Evolutionary conservation across 805 yeast species (phyloP).

Genomic region (Yamadazyma takamatsuzukensis): DNA sequence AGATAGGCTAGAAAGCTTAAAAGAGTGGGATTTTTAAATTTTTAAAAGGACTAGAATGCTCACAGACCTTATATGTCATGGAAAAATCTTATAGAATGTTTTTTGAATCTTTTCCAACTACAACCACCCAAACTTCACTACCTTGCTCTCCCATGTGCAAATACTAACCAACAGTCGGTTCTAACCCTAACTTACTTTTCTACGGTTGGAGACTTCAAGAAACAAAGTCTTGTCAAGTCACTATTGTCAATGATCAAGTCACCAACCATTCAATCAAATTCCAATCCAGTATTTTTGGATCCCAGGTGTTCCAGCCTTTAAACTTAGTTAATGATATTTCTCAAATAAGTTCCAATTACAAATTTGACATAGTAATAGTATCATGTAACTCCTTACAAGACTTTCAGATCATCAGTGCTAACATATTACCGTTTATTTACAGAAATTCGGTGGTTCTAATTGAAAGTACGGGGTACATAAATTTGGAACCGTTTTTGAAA

Average conservation of each 20-base stretch:
- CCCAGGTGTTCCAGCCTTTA: constrained; percentile 10
- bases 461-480: constrained; percentile 70
- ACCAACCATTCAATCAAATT: constrained; percentile 12
- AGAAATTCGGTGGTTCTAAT: constrained; percentile 51
- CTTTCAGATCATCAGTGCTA: constrained; percentile 27
- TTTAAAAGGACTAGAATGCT: too few relatives aligned
- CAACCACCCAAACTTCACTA: too few relatives aligned
- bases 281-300: constrained; percentile 15
- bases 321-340: constrained; percentile 9
- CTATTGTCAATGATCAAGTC: constrained; percentile 35
- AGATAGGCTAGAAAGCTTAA: too few relatives aligned
- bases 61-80: too few relatives aligned
- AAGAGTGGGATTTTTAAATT: too few relatives aligned
- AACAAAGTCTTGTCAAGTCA: constrained; percentile 33
- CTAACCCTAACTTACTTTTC: constrained; percentile 55
- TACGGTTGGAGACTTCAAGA: constrained; percentile 56
- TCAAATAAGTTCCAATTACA: constrained; percentile 5
- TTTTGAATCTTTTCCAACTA: too few relatives aligned
- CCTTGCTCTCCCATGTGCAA: too few relatives aligned
- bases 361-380: constrained; percentile 34
- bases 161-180: constrained; percentile 38
- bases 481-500: constrained; percentile 65
- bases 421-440: constrained; percentile 22
- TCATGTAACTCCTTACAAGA: constrained; percentile 35
- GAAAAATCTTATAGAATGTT: too few relatives aligned